phyloP scores from a whole-genome alignment of 2,329 filamentous ascomycete species.

The Tolypocladium tropicale region DNA sequence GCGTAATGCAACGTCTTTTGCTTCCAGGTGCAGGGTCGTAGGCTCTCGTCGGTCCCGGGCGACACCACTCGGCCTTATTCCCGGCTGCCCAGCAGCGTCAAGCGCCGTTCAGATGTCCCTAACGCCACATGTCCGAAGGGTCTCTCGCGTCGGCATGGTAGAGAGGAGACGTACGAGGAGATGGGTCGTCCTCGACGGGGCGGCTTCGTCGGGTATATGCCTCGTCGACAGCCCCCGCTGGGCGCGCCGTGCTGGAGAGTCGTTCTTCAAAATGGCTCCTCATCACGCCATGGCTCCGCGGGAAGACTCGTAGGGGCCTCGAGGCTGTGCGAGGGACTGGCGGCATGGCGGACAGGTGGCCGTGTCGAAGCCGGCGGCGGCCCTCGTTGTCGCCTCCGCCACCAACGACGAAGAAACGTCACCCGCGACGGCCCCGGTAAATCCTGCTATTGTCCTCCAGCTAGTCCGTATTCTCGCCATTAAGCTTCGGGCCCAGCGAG shows the following conservation, averaged over 20 bases:
- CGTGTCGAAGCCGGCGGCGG: neutral
- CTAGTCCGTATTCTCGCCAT: neutral
- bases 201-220: neutral
- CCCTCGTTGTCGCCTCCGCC: neutral
- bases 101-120: neutral
- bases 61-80: no score
- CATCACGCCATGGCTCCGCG: no score
- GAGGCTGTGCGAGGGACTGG: neutral
- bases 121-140: neutral
- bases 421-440: neutral
- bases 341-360: neutral
- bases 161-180: no score
- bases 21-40: neutral
- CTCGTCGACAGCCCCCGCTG: neutral
- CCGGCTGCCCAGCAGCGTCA: neutral
- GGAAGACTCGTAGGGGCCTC: no score
- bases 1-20: neutral
- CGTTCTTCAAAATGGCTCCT: no score
- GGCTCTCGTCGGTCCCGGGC: neutral
- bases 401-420: neutral
- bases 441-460: neutral
- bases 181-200: neutral
- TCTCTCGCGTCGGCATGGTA: neutral
- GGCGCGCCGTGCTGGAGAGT: neutral
- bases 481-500: neutral